Conservation (phyloP, 768 basidiomycete genomes). For the Hirschioporus abietinus region DNA sequence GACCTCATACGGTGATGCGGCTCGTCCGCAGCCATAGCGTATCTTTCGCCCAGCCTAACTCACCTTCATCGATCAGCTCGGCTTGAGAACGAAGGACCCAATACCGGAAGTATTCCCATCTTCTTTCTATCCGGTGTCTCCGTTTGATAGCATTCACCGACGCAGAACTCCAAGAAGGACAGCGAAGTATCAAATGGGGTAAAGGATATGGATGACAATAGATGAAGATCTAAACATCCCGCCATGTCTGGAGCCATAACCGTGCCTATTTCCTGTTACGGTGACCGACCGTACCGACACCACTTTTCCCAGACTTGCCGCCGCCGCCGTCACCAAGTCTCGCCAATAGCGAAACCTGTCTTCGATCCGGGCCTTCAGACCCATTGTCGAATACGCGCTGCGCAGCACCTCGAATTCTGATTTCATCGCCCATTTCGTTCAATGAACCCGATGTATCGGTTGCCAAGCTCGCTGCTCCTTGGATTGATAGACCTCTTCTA, state of each 20-base stretch:
- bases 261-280: background rate
- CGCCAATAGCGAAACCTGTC: background rate
- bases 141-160: background rate
- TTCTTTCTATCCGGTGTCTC: background rate
- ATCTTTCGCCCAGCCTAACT: background rate
- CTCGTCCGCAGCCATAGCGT: background rate
- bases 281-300: background rate
- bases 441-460: background rate
- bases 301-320: background rate
- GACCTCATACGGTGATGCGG: background rate
- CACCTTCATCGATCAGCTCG: background rate
- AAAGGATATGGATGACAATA: background rate
- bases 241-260: background rate
- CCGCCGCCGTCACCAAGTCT: background rate
- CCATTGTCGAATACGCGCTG: background rate
- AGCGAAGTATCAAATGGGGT: background rate
- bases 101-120: background rate
- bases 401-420: background rate
- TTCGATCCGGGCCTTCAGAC: background rate
- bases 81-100: background rate
- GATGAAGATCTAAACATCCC: background rate
- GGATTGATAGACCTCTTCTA: background rate
- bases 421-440: background rate
- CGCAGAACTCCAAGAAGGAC: background rate
- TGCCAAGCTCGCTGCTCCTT: background rate